phyloP scores from a whole-genome alignment of 805 yeast species.

The Blastobotrys peoriensis region DNA sequence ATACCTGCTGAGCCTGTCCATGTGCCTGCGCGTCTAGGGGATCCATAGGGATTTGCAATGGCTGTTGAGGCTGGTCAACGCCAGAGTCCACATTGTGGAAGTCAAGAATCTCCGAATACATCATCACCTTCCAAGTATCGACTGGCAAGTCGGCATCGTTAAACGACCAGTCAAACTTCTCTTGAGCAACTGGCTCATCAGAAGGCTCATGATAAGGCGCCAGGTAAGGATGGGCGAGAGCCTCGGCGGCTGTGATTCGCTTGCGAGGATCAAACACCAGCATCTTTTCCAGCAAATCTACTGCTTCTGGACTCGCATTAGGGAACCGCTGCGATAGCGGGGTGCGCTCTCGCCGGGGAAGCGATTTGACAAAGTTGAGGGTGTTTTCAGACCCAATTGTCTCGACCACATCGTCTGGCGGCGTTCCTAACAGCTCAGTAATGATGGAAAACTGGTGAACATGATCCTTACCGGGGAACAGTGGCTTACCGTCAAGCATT shows the following conservation, averaged over 20 bases:
- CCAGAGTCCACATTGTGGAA: constrained; percentile 74
- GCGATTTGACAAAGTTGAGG: constrained; percentile 82
- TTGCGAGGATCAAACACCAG: constrained; percentile 91
- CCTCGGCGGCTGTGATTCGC: constrained; percentile 88
- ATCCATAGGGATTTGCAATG: neutral
- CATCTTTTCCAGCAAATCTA: constrained; percentile 84
- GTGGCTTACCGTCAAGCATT: constrained; percentile 94
- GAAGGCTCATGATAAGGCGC: constrained; percentile 96
- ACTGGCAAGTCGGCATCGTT: constrained; percentile 97
- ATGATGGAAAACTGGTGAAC: constrained; percentile 97
- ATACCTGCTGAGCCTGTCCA: too few relatives aligned
- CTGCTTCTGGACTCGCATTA: constrained; percentile 59
- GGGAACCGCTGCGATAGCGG: constrained; percentile 79
- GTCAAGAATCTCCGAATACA: constrained; percentile 94
- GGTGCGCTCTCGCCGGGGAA: constrained; percentile 89
- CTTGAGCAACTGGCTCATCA: constrained; percentile 93
- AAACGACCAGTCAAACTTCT: constrained; percentile 95
- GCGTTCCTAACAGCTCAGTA: constrained; percentile 92
- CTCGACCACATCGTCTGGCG: constrained; percentile 92
- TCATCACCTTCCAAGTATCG: constrained; percentile 98
- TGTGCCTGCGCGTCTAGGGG: neutral
- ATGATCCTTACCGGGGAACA: constrained; percentile 97
- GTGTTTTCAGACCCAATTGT: constrained; percentile 96
- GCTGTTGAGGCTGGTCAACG: neutral
- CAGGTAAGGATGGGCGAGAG: constrained; percentile 83